These are phyloP conservation scores for Geranomyces michiganensis DNA, from an alignment of 192 early-diverging fungal genomes.

Conservation along the genomic window DNA sequence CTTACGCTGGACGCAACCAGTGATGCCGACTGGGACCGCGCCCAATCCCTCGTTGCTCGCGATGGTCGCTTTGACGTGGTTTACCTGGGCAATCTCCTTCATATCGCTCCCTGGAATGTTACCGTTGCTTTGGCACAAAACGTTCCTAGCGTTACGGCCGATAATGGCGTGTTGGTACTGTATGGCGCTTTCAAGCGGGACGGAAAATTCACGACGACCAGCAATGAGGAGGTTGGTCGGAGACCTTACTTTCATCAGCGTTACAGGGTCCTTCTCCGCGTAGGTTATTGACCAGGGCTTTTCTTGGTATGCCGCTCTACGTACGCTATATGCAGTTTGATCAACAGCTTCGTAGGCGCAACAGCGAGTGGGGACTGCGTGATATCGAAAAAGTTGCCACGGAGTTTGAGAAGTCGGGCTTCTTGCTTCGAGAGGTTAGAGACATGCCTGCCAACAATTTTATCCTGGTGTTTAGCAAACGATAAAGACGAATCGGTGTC, in stretches of 20 bases:
- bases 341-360: slow-evolving; percentile 20
- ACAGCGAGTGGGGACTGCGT: slow-evolving; percentile 36
- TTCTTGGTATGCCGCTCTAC: too few species aligned
- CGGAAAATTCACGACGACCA: slow-evolving; percentile 34
- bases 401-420: slow-evolving; percentile 29
- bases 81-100: slow-evolving; percentile 28
- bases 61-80: slow-evolving; percentile 34
- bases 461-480: slow-evolving; percentile 27
- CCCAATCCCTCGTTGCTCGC: neutral
- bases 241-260: too few species aligned
- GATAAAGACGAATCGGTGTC: too few species aligned
- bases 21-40: slow-evolving; percentile 9
- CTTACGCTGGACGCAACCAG: slow-evolving; percentile 5
- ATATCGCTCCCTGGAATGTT: slow-evolving; percentile 40
- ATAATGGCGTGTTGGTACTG: slow-evolving; percentile 15
- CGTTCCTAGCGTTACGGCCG: slow-evolving; percentile 16
- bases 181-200: slow-evolving; percentile 42
- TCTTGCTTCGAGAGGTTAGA: slow-evolving; percentile 16
- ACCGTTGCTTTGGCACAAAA: slow-evolving; percentile 24
- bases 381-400: slow-evolving; percentile 34
- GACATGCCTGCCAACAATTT: slow-evolving; percentile 49
- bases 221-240: slow-evolving; percentile 35
- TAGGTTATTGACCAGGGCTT: too few species aligned
- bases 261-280: too few species aligned
- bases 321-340: slow-evolving; percentile 29